phyloP scores from a whole-genome alignment of 176 grass and related monocot genomes.

The Phyllostachys edulis region DNA sequence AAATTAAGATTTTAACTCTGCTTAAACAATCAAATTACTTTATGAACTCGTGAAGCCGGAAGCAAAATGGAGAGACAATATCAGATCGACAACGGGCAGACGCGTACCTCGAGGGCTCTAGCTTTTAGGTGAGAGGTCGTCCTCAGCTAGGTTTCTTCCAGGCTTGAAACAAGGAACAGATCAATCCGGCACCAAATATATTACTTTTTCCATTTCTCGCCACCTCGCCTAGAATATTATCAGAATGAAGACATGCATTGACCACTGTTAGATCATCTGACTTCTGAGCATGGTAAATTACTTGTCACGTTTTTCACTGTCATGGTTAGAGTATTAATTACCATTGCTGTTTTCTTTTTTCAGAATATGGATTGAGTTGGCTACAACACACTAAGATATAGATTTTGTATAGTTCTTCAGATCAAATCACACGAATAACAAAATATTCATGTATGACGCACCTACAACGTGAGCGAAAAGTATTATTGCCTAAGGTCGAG shows the following conservation, averaged over 20 bases:
- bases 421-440: conserved; percentile 7
- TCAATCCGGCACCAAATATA: conserved; percentile 23
- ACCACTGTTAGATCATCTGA: conserved; percentile 11
- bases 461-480: background rate
- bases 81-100: background rate
- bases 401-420: background rate
- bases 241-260: conserved; percentile 11
- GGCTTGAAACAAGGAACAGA: conserved; percentile 33
- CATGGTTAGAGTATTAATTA: background rate
- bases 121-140: conserved; percentile 45
- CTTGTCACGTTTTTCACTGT: background rate
- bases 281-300: background rate
- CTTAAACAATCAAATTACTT: background rate
- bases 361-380: background rate
- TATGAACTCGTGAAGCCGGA: background rate
- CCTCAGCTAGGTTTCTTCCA: conserved; percentile 47
- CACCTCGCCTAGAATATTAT: background rate
- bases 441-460: background rate
- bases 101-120: background rate
- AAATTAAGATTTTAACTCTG: background rate
- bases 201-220: conserved; percentile 21
- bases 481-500: background rate
- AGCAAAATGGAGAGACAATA: background rate
- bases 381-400: background rate
- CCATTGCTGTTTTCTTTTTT: background rate